phyloP scores from a whole-genome alignment of 305 asterid genomes.

The Rubia balearica region DNA sequence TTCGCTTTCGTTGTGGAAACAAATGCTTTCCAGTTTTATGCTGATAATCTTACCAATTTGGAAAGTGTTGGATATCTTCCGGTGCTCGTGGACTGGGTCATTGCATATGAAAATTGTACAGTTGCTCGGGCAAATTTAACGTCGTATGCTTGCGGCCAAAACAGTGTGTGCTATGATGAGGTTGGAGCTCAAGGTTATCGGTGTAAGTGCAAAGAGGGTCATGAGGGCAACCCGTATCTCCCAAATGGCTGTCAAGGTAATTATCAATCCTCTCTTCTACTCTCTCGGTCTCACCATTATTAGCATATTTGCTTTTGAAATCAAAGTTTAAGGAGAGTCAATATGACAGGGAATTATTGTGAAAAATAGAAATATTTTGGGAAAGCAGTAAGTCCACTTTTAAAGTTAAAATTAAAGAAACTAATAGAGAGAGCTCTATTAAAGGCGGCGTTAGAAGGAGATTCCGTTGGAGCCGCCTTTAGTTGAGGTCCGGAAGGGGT shows the following conservation, averaged over 20 bases:
- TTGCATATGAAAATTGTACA: background rate
- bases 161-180: background rate
- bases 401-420: no score
- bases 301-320: no score
- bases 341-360: no score
- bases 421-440: no score
- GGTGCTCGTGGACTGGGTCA: slow-evolving; percentile 14
- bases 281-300: no score
- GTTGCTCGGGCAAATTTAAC: slow-evolving; percentile 2
- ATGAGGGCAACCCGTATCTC: slow-evolving; percentile 21
- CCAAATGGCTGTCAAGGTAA: slow-evolving; percentile 20
- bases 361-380: no score
- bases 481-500: no score
- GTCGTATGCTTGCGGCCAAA: background rate
- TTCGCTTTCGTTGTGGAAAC: slow-evolving; percentile 18
- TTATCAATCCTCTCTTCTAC: no score
- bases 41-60: slow-evolving; percentile 1
- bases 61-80: background rate
- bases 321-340: no score
- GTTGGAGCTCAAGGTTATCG: slow-evolving; percentile 12
- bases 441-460: no score
- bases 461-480: no score
- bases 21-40: slow-evolving; percentile 10
- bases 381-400: no score
- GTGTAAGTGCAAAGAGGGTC: slow-evolving; percentile 12